phyloP scores from a whole-genome alignment of 257 asterid species.

The Jacaranda copaia region DNA sequence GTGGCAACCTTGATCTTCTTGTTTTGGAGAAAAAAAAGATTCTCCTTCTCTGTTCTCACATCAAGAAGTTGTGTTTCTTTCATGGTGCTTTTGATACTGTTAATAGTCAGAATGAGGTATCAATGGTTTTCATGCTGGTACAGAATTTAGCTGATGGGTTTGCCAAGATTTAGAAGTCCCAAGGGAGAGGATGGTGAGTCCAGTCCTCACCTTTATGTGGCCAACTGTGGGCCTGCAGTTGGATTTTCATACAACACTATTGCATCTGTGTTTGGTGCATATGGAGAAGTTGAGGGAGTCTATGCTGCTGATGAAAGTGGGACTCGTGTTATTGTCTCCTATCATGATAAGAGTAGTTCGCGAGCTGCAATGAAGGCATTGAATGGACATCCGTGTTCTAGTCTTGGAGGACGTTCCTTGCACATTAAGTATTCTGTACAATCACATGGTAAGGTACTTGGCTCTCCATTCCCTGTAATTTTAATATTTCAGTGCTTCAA shows the following conservation, averaged over 20 bases:
- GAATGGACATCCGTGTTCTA: conserved; percentile 65
- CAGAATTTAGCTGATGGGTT: conserved; percentile 64
- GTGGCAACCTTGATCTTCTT: conserved; percentile 8
- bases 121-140: background rate
- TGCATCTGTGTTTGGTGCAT: conserved; percentile 63
- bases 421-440: conserved; percentile 83
- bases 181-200: conserved; percentile 50
- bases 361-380: conserved; percentile 67
- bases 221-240: conserved; percentile 95
- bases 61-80: background rate
- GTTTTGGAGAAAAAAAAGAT: background rate
- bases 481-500: background rate
- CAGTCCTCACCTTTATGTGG: conserved; percentile 86
- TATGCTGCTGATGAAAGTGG: conserved; percentile 92
- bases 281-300: conserved; percentile 78
- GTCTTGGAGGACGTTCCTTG: conserved; percentile 74
- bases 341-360: conserved; percentile 53
- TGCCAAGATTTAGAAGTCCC: conserved; percentile 79
- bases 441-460: conserved; percentile 62
- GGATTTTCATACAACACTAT: conserved; percentile 73
- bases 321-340: conserved; percentile 90
- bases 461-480: background rate
- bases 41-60: background rate
- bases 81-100: background rate
- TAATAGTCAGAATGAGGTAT: background rate